Base-by-base conservation (phyloP, 2,329 filamentous ascomycete genomes). In the Teratosphaeriaceae sp. region DNA sequence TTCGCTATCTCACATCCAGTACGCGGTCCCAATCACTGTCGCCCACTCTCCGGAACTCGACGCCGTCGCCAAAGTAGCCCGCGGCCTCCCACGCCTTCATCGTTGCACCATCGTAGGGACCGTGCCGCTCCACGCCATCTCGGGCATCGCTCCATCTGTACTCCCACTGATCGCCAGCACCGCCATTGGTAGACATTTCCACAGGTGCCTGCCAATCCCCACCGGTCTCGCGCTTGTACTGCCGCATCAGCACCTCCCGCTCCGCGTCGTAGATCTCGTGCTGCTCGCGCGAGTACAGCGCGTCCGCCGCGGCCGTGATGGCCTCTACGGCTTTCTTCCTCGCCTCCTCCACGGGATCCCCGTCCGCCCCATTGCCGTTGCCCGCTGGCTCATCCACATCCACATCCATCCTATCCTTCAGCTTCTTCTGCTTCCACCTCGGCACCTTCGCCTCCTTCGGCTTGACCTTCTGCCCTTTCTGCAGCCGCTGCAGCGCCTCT, bases 71-170 rank as follows among this genome's bases (percentile, higher is more conserved):
- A 65, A 98, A 98, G 62, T 97, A 97, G 2, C 92, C 92, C 19
- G 88, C 88, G 49, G 86, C 80, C 53, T 84, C 80, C 92, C 92
- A 98, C 2, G 86, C 85, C 56, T 81, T 79, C 92, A 98, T 97
- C 27, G 84, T 90, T 4, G 74, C 64, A 6, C 76, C 78, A 59
- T 96, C 88, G 63, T 88, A 98, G 0, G 92, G 90, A 0, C 92
- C 92, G 64, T 98, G 88, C 45, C 78, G 76, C 37, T 79, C 76
- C 9, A 78, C 86, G 21, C 79, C 84, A 58, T 95, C 90, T 30
- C 88, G 76, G 15, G 86, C 87, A 62, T 95, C 88, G 29, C 80
- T 82, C 92, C 92, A 98, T 45, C 87, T 78, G 63, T 88, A 98
- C 65, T 97, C 86, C 89, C 90, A 98, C 72, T 20, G 30, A 18